Base-by-base conservation (phyloP, 192 early-diverging fungal species). In the Backusella australiensis region DNA sequence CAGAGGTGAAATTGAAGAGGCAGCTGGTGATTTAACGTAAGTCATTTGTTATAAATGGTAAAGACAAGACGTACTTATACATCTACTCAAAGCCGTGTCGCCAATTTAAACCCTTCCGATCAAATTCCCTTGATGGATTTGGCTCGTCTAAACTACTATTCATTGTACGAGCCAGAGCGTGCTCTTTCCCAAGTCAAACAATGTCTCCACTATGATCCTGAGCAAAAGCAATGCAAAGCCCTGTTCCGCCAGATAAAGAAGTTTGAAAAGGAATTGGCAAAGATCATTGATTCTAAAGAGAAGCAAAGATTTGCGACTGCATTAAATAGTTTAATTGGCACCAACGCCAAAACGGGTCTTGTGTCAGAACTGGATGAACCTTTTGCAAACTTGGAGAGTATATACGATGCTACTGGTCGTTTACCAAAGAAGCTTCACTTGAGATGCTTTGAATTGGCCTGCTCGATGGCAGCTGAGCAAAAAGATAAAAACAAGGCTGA, bases 171-270 rank as follows among this genome's bases (percentile, higher is more conserved):
- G 85, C 87, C 89, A 0, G 84, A 87, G 72, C 88, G 89, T 36
- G 92, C 94, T 3, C 65, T 95, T 49, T 78, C 84, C 1, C 85
- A 87, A 75, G 85, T 94, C 73, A 96, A 97, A 69, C 92, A 94
- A 72, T 98, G 97, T 78, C 83, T 97, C 19, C 88, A 90, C 29
- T 91, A 91, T 4, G 97, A 99, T 78, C 96, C 95, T 1, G 97
- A 99, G 46, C 89, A 98, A 80, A 94, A 94, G 80, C 44, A 83
- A 34, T 99, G 97, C 86, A 96, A 96, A 82, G 85, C 80, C 6
- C 74, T 90, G 7, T 96, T 95, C 81, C 80, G 87, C 35, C 82
- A 82, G 67, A 76, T 96, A 41, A 96, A 95, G 71, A 87, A 88
- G 44, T 82, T 95, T 32, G 92, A 95, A 52, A 94, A 96, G 78